Evolutionary conservation across 371 early-diverging fungal genomes (phyloP).

Genomic region (Mucor lusitanicus): DNA sequence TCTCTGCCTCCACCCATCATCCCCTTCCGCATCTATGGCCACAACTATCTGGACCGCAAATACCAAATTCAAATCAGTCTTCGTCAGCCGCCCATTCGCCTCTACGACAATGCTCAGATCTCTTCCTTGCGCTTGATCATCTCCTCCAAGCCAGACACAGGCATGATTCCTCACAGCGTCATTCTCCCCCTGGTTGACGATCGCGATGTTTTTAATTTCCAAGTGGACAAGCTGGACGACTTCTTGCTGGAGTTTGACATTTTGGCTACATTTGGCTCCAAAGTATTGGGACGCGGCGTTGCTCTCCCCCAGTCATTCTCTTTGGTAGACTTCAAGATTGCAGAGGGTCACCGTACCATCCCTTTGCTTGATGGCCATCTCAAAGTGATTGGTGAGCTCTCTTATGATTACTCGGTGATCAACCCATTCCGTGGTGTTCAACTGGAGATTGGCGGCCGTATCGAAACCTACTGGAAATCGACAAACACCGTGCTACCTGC

Average conservation of each 20-base stretch:
- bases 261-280: constrained; percentile 93
- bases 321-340: constrained; percentile 32
- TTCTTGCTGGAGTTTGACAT: constrained; percentile 90
- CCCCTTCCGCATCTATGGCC: constrained; percentile 95
- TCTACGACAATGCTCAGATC: constrained; percentile 70
- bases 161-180: constrained; percentile 87
- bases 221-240: constrained; percentile 72
- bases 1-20: constrained; percentile 95
- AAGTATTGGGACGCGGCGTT: constrained; percentile 87
- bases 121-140: constrained; percentile 61
- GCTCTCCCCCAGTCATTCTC: constrained; percentile 76
- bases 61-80: constrained; percentile 78
- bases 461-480: constrained; percentile 97
- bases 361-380: constrained; percentile 89
- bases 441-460: constrained; percentile 88
- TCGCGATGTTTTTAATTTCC: constrained; percentile 79
- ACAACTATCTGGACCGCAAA: constrained; percentile 90
- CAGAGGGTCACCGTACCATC: constrained; percentile 50
- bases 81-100: constrained; percentile 57
- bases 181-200: constrained; percentile 88
- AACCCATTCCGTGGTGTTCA: constrained; percentile 86
- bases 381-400: constrained; percentile 87
- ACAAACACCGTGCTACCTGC: constrained; percentile 62
- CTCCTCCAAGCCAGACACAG: constrained; percentile 81
- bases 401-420: constrained; percentile 81